Base-by-base conservation (phyloP, 2,329 filamentous ascomycete genomes). In the Trichoderma pleuroti region DNA sequence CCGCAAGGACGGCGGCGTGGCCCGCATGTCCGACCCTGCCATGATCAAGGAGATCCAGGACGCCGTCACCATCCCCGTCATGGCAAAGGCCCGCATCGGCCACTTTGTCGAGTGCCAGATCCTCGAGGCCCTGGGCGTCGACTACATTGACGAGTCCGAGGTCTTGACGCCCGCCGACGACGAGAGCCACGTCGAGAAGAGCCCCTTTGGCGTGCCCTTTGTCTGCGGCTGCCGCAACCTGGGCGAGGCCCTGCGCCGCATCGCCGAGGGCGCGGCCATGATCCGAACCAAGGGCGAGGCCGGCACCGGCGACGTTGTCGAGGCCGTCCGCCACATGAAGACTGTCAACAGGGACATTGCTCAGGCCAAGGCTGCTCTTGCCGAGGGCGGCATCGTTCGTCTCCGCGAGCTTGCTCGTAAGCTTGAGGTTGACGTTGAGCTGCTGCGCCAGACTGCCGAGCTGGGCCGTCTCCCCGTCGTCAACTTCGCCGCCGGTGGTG, bases 21-120 rank as follows among this genome's bases (percentile, higher is more conserved):
- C 94, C 14, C 92, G 96, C 82, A 99, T 99, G 96, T 96, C 92
- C 2, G 95, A 98, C 84, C 96, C 96, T 2, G 85, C 87, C 76
- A 93, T 98, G 88, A 98, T 98, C 87, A 92, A 92, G 83, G 93
- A 94, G 82, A 98, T 99, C 81, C 97, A 98, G 90, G 89, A 87
- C 4, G 91, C 94, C 52, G 96, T 98, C 60, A 98, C 95, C 68
- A 98, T 98, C 77, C 96, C 96, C 76, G 96, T 99, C 82, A 98
- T 99, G 96, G 96, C 96, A 74, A 99, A 99, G 85, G 95, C 95
- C 28, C 90, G 96, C 79, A 99, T 98, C 80, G 96, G 96, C 46
- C 96, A 99, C 84, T 94, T 98, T 76, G 95, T 98, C 77, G 96
- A 99, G 86, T 98, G 94, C 85, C 95, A 95, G 91, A 97, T 99